Base-by-base conservation (phyloP, 768 basidiomycete species). In the Auriscalpium vulgare region DNA sequence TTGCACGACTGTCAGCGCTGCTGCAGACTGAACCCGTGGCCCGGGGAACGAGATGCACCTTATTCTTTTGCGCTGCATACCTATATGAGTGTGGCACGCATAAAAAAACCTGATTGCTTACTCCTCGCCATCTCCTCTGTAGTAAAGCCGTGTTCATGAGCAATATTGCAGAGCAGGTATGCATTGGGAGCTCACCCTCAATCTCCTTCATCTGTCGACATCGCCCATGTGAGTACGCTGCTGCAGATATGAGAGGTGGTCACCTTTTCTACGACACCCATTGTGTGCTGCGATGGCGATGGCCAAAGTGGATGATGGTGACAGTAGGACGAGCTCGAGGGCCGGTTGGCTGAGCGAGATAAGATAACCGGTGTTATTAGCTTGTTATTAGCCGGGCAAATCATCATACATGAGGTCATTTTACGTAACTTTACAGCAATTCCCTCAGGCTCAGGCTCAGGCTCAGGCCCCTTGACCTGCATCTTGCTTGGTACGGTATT, bases 111-210 rank as follows among this genome's bases (percentile, higher is more conserved):
- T 29, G 43, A 23, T 7, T 21, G 14, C 88, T 76, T 69, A 92
- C 93, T 97, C 72, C 93, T 81, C 61, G 91, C 87, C 95, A 98
- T 97, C 82, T 97, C 95, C 84, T 93, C 91, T 94, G 67, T 19
- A 37, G 9, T 10, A 19, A 10, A 8, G 10, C 47, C 36, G 35
- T 11, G 44, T 36, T 2, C 29, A 29, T 13, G 14, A n/a, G 10
- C 34, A 21, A 21, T 3, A 29, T 29, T 29, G 29, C 5, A 29
- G 29, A 29, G 29, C 29, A 7, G 5, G 29, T 29, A 4, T 29
- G 29, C 0, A 4, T 29, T 51, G 43, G 54, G 29, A 48, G 61
- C 88, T 73, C 68, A 91, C 91, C 90, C 81, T 97, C 91, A 60
- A 95, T 95, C 70, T 90, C 92, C 70, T 93, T 95, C 64, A 97